Evolutionary conservation across 225 moss, liverwort and hornwort genomes (phyloP), one percentile per base, ranked within the genome.

Genomic region (Pseudoscleropodium purum): DNA sequence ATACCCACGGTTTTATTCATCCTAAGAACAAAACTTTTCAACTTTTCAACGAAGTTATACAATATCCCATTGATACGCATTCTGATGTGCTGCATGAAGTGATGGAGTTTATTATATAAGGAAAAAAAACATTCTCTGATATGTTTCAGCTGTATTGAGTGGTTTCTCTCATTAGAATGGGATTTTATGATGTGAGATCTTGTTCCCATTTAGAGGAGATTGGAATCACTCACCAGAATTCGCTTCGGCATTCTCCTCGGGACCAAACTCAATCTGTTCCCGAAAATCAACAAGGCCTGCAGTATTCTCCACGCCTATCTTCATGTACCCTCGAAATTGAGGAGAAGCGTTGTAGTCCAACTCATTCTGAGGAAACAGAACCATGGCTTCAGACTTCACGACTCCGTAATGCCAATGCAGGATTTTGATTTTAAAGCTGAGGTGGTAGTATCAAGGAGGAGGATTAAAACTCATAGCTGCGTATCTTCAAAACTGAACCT

Each of bases 271-370:
- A 69, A 95, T 91, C 89, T 96, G 96, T 89, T 95, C 96, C 57
- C 96, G 90, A 85, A 92, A 93, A 87, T 96, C 96, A 87, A 89
- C 82, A 33, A 93, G 85, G 25, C 96, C 96, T 26, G 93, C 94
- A 78, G 96, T 96, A 20, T 96, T 96, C 87, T 95, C 96, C 85
- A 90, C 93, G 39, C 96, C 96, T 73, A 94, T 92, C 83, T 91
- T 95, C 96, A 96, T 96, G 87, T 96, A 96, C 54, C 96, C 95
- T 92, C 96, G 93, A 91, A 96, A 96, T 72, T 95, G 95, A 34
- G 96, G 89, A 81, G 96, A 95, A 30, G 92, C 86, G 49, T 67
- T 90, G 88, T 96, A 96, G 82, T 95, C 91, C 92, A 95, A 83
- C 85, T 89, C 89, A 88, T 93, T 91, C 93, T 96, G 88, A 27